Evolutionary conservation across 2,329 filamentous ascomycete genomes (phyloP).

Genomic region (Pseudogymnoascus sp.): DNA sequence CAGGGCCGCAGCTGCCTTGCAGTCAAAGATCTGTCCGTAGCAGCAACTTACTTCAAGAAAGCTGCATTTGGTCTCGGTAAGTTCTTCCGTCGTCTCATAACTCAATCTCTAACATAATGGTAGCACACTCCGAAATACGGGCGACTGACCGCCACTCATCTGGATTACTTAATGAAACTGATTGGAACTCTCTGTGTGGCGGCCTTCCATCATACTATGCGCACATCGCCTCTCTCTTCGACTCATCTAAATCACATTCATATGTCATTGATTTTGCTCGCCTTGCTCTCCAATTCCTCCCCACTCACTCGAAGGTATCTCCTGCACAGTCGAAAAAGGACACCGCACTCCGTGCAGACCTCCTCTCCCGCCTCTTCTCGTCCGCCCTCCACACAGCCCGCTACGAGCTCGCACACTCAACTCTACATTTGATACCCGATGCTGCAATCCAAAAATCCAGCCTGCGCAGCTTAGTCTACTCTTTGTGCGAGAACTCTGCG

Average conservation of each 20-base stretch:
- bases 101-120: slow-evolving; percentile 14
- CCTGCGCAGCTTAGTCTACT: slow-evolving; percentile 59
- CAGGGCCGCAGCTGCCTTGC: slow-evolving; percentile 72
- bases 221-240: slow-evolving; percentile 76
- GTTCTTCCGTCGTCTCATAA: slow-evolving; percentile 24
- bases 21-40: slow-evolving; percentile 62
- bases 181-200: slow-evolving; percentile 59
- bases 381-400: slow-evolving; percentile 70
- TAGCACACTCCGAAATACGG: slow-evolving; percentile 23
- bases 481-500: slow-evolving; percentile 59
- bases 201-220: slow-evolving; percentile 79
- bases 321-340: slow-evolving; percentile 14
- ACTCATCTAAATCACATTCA: slow-evolving; percentile 65
- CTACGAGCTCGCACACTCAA: slow-evolving; percentile 75
- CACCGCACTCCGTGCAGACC: slow-evolving; percentile 46
- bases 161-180: slow-evolving; percentile 65
- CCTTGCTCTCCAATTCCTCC: slow-evolving; percentile 60
- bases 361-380: slow-evolving; percentile 76
- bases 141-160: slow-evolving; percentile 44
- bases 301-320: neutral
- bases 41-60: slow-evolving; percentile 69
- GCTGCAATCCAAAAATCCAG: slow-evolving; percentile 61
- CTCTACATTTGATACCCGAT: slow-evolving; percentile 64
- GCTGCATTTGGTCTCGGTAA: slow-evolving; percentile 75
- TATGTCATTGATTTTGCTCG: slow-evolving; percentile 78